These are phyloP conservation scores for Magnusiomyces suaveolens DNA, from an alignment of 1,139 yeast genomes.

Conservation along the genomic window DNA sequence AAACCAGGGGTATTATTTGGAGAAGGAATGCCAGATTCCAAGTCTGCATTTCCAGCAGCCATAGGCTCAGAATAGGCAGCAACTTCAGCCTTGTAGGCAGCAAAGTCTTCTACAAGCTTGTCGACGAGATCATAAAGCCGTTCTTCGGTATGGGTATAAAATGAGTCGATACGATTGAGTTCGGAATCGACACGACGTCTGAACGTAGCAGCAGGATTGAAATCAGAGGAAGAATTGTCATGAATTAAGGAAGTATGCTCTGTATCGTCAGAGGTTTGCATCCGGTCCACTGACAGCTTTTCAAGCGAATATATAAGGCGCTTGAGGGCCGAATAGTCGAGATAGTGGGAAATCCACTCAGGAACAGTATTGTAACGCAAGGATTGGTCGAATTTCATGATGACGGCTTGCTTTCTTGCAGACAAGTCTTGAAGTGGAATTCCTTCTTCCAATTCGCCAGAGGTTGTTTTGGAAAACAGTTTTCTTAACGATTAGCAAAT, in stretches of 20 bases:
- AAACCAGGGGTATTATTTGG: background rate
- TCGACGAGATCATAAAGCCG: slow-evolving; percentile 42
- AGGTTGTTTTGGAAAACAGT: background rate
- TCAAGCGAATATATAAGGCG: slow-evolving; percentile 41
- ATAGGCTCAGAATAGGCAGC: slow-evolving; percentile 10
- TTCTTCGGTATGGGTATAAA: slow-evolving; percentile 42
- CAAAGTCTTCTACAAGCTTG: slow-evolving; percentile 33
- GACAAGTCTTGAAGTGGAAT: slow-evolving; percentile 3
- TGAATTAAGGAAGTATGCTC: slow-evolving; percentile 33
- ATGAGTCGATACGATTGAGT: slow-evolving; percentile 46
- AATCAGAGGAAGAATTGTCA: slow-evolving; percentile 18
- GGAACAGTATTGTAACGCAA: slow-evolving; percentile 73
- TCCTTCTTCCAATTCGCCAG: background rate
- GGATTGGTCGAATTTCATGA: slow-evolving; percentile 66
- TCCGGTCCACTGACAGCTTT: slow-evolving; percentile 24
- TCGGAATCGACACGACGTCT: slow-evolving; percentile 46
- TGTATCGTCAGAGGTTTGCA: slow-evolving; percentile 25
- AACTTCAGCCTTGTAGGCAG: slow-evolving; percentile 14
- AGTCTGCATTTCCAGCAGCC: background rate
- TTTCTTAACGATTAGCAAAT: background rate
- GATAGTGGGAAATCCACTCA: slow-evolving; percentile 63
- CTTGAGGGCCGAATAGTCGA: slow-evolving; percentile 56
- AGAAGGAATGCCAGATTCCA: background rate
- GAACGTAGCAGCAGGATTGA: slow-evolving; percentile 45
- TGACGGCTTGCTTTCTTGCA: slow-evolving; percentile 4